Evolutionary conservation across 371 early-diverging fungal species (phyloP).

Genomic region (Nematocida homosporus): DNA sequence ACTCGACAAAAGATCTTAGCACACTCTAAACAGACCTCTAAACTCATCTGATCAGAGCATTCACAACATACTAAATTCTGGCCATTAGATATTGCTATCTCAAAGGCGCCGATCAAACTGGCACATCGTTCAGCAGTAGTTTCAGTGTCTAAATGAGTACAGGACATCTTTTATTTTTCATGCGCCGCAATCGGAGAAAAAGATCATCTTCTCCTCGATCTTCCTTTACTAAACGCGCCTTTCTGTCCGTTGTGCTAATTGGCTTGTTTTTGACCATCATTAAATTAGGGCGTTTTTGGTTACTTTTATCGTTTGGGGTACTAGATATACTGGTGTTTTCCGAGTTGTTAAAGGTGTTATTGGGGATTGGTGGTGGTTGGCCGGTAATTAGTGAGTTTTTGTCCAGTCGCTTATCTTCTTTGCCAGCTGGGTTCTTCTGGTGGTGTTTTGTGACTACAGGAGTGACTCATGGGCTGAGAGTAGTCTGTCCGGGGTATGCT

Average conservation of each 20-base stretch:
- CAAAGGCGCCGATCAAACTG: conserved; percentile 8
- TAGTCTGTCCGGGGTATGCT: not conserved
- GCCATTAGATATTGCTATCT: not conserved
- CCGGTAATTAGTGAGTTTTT: conserved; percentile 5
- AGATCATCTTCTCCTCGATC: not conserved
- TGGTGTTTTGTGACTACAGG: conserved; percentile 9
- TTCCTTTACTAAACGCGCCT: conserved; percentile 27
- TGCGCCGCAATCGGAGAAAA: conserved; percentile 8
- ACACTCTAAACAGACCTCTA: conserved; percentile 40
- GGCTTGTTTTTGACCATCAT: conserved; percentile 18
- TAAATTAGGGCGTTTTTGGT: conserved; percentile 4
- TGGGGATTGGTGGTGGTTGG: not conserved
- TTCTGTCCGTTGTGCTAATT: conserved; percentile 36
- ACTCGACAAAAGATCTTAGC: not conserved
- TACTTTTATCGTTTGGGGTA: conserved; percentile 29
- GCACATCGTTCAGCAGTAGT: conserved; percentile 24
- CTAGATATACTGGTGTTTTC: conserved; percentile 37
- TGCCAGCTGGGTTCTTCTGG: conserved; percentile 37
- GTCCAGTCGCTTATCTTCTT: not conserved
- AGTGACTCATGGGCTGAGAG: not conserved
- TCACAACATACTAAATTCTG: conserved; percentile 4
- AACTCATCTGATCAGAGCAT: not conserved
- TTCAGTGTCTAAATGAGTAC: conserved; percentile 43
- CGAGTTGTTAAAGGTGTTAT: conserved; percentile 49
- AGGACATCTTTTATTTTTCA: conserved; percentile 20